phyloP scores from a whole-genome alignment of 2,329 filamentous ascomycete genomes.

The Leptodontidium sp. region DNA sequence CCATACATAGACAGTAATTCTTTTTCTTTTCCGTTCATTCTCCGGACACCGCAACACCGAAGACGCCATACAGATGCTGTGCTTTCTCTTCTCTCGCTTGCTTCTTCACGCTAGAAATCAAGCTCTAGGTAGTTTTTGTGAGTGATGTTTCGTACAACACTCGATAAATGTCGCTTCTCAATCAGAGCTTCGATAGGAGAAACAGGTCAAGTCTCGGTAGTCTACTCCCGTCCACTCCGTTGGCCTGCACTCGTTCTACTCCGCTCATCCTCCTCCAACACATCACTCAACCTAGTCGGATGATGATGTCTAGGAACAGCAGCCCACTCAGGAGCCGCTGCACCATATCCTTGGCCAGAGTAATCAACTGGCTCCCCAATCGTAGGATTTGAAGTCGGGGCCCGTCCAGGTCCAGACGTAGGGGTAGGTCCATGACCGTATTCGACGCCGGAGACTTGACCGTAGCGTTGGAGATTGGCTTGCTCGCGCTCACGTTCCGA shows the following conservation, averaged over 20 bases:
- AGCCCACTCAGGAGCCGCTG: conserved; percentile 75
- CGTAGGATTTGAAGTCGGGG: conserved; percentile 34
- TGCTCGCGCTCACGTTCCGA: conserved; percentile 41
- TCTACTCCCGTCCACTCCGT: conserved; percentile 40
- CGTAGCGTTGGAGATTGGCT: conserved; percentile 40
- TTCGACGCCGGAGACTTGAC: conserved; percentile 39
- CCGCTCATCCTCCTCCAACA: conserved; percentile 84
- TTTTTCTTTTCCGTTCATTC: conserved; percentile 1
- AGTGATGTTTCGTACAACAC: not conserved
- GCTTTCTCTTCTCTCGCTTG: not conserved
- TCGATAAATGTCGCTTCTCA: not conserved
- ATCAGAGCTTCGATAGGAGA: not conserved
- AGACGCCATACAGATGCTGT: conserved; percentile 21
- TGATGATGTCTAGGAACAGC: conserved; percentile 82
- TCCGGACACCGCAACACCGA: conserved; percentile 15
- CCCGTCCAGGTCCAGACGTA: conserved; percentile 26
- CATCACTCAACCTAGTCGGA: conserved; percentile 87
- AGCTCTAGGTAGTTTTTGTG: conserved; percentile 1
- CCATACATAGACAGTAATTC: conserved; percentile 8
- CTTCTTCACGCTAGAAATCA: not conserved
- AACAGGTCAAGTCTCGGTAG: not conserved
- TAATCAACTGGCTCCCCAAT: conserved; percentile 62
- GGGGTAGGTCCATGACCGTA: conserved; percentile 40
- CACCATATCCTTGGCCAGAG: conserved; percentile 70
- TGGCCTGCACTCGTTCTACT: conserved; percentile 71